Conservation (phyloP, 257 asterid species). For the Solanum tacnaense region DNA sequence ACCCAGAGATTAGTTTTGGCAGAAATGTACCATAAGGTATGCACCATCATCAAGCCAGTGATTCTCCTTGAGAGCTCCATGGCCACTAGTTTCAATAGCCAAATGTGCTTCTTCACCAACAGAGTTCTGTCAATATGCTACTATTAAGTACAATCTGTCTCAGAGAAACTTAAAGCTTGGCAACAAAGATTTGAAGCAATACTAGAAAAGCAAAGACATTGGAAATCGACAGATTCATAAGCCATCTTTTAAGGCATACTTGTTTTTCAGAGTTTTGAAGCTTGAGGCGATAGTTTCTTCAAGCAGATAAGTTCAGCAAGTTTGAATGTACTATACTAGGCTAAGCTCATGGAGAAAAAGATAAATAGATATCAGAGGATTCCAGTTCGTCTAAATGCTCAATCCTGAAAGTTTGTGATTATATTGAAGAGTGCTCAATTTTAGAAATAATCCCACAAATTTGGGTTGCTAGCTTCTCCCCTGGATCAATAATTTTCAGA, state of each 20-base stretch:
- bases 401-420: background rate
- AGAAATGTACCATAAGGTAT: constrained; percentile 72
- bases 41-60: constrained; percentile 99
- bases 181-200: background rate
- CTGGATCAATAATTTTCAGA: background rate
- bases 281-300: background rate
- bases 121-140: constrained; percentile 54
- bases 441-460: background rate
- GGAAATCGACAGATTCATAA: background rate
- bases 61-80: constrained; percentile 99
- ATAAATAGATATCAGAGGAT: background rate
- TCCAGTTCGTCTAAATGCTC: background rate
- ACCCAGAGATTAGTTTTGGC: background rate
- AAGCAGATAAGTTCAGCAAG: background rate
- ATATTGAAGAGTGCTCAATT: background rate
- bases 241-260: background rate
- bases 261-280: background rate
- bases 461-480: background rate
- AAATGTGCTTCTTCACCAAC: constrained; percentile 84
- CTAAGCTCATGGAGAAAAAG: background rate
- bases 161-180: constrained; percentile 1
- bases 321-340: background rate
- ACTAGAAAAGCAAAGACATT: background rate
- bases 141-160: background rate
- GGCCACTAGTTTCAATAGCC: constrained; percentile 99